A percentile compares a stretch with the other conserved stretches of the same genome.
Evolutionary conservation across 768 basidiomycete species (phyloP).

Genomic region (Suillus brevipes): DNA sequence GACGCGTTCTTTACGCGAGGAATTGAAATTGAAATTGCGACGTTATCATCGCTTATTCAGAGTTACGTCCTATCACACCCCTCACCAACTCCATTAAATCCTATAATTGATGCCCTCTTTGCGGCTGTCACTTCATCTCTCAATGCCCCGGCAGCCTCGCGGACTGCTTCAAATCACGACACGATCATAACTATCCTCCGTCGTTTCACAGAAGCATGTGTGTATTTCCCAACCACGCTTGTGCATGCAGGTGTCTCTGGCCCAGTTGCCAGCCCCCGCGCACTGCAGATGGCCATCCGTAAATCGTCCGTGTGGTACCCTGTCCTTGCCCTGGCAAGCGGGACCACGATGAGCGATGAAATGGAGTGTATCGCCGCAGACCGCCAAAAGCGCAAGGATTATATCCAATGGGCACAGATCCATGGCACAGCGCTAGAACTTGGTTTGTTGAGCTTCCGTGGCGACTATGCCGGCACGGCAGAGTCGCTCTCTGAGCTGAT

Average conservation of each 20-base stretch:
- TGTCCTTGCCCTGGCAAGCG: conserved; percentile 16
- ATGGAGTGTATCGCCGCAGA: conserved; percentile 64
- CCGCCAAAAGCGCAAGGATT: conserved; percentile 59
- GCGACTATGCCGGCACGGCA: conserved; percentile 41
- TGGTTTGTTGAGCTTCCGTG: conserved; percentile 47
- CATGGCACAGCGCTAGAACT: conserved; percentile 65
- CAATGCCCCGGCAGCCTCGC: conserved; percentile 28
- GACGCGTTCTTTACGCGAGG: conserved; percentile 36
- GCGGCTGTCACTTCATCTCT: conserved; percentile 42
- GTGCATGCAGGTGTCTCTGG: conserved; percentile 57
- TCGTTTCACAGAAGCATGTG: conserved; percentile 52
- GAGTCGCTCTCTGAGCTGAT: conserved; percentile 57
- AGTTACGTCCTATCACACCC: conserved; percentile 48
- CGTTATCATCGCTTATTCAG: conserved; percentile 56
- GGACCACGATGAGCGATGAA: conserved; percentile 51
- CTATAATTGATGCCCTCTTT: conserved; percentile 54
- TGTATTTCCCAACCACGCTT: conserved; percentile 48
- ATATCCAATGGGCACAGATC: conserved; percentile 67
- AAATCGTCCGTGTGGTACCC: conserved; percentile 57
- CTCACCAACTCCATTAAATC: conserved; percentile 49
- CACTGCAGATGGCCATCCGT: conserved; percentile 59
- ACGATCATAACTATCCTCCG: conserved; percentile 41
- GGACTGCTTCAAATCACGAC: conserved; percentile 38
- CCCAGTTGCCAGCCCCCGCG: conserved; percentile 54
- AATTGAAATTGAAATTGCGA: conserved; percentile 47